Base-by-base conservation (phyloP, 176 grass and related monocot species). In the Pontederia paniculata region DNA sequence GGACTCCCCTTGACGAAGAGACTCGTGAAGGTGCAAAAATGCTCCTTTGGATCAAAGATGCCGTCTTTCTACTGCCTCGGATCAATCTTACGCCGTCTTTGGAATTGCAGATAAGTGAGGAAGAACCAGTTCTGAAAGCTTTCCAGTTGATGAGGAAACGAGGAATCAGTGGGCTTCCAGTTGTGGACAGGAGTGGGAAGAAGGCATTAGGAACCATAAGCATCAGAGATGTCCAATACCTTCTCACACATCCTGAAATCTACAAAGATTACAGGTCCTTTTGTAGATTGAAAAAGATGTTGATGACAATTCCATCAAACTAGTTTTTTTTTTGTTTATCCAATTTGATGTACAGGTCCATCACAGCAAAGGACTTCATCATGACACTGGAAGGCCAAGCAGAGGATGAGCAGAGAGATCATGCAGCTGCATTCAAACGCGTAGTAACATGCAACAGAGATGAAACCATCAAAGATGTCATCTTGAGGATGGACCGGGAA, bases 201-300 rank as follows among this genome's bases (percentile, higher is more conserved):
- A 62, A 78, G 55, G 79, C 73, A 64, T 62, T 83, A 52, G 90
- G 90, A 50, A 96, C 89, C 45, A 89, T 96, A 64, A 96, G 90
- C 55, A 86, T 96, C 25, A 96, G 85, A 78, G 90, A 96, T 75
- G 74, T 96, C 14, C 90, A 96, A 25, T 96, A 86, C 78, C 90
- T 96, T 76, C 64, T 96, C 51, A 81, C 76, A 48, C 76, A 78
- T 43, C 90, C 90, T 41, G 81, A 83, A 68, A 83, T 96, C 58
- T 89, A 86, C 68, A 89, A 78, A 68, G 73, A 86, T 50, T 85
- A 83, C 76, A 89, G 90, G 90, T 53, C 17, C 9, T 19, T 53
- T 9, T 53, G 4, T 53, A 19, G 13, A 50, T 50, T 50, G 6
- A 15, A 50, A 13, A 50, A 16, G 13, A 50, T 50, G 48, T 48